phyloP scores from a whole-genome alignment of 192 early-diverging fungal genomes.

The Mortierella alpina region DNA sequence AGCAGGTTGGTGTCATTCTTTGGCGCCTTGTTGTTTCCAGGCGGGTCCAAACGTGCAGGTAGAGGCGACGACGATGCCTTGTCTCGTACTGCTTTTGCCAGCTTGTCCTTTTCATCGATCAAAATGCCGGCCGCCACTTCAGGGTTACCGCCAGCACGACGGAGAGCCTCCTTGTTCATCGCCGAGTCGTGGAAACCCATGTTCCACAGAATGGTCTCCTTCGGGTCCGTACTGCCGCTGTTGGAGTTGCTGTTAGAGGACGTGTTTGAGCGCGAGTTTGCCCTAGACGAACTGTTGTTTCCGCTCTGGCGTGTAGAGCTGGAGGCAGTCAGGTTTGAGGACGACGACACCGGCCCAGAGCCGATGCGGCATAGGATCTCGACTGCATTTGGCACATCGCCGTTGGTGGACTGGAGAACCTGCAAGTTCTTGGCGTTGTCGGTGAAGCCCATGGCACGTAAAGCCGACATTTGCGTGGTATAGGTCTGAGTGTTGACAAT shows the following conservation, averaged over 20 bases:
- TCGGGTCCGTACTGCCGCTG: conserved; percentile 61
- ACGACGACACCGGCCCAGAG: conserved; percentile 36
- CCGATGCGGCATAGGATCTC: conserved; percentile 72
- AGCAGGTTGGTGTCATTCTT: conserved; percentile 35
- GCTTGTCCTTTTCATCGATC: conserved; percentile 56
- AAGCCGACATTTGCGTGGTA: conserved; percentile 35
- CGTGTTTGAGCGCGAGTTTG: conserved; percentile 3
- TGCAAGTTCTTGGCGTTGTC: conserved; percentile 73
- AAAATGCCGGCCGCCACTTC: conserved; percentile 77
- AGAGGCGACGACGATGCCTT: conserved; percentile 39
- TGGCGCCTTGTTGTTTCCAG: conserved; percentile 38
- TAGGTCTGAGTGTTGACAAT: conserved; percentile 52
- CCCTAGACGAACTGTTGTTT: neutral
- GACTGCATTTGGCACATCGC: conserved; percentile 80
- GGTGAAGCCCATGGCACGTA: conserved; percentile 87
- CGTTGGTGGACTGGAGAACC: conserved; percentile 76
- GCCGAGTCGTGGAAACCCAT: conserved; percentile 82
- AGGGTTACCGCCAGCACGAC: conserved; percentile 77
- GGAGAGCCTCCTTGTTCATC: conserved; percentile 75
- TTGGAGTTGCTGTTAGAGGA: conserved; percentile 14
- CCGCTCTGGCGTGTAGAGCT: conserved; percentile 4
- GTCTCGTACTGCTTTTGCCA: conserved; percentile 38
- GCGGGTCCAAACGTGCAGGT: conserved; percentile 36
- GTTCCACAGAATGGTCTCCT: conserved; percentile 68
- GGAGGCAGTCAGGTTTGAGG: conserved; percentile 14